Conservation (phyloP, 768 basidiomycete genomes). For the Mycena filopes region DNA sequence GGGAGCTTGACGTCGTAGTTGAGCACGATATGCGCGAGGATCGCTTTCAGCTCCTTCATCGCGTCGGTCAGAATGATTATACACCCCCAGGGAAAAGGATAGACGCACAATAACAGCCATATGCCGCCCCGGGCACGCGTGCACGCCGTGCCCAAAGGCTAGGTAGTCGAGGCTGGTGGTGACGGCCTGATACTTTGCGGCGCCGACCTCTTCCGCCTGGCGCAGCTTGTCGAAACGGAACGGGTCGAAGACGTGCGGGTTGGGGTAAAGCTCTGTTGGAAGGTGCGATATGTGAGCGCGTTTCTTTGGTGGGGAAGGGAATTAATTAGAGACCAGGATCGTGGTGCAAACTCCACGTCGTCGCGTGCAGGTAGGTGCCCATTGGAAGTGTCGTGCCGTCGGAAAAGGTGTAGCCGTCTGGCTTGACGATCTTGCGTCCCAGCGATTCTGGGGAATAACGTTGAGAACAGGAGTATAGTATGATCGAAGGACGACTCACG, state of each 20-base stretch:
- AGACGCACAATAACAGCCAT: slow-evolving; percentile 10
- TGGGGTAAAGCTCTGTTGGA: slow-evolving; percentile 20
- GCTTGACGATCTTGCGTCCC: slow-evolving; percentile 32
- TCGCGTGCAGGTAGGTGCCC: slow-evolving; percentile 32
- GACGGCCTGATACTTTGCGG: slow-evolving; percentile 29
- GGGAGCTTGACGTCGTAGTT: slow-evolving; percentile 29
- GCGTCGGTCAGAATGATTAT: background rate
- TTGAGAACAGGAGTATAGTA: background rate
- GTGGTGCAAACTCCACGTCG: slow-evolving; percentile 29
- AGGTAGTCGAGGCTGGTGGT: slow-evolving; percentile 29
- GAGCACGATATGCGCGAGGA: slow-evolving; percentile 28
- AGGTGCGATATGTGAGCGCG: background rate
- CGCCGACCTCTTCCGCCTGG: slow-evolving; percentile 24
- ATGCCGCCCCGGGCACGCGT: slow-evolving; percentile 16
- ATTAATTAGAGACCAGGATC: slow-evolving; percentile 19
- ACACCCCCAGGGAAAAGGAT: background rate
- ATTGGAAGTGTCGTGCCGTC: slow-evolving; percentile 36
- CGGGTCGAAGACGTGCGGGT: slow-evolving; percentile 28
- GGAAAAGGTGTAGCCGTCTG: slow-evolving; percentile 37
- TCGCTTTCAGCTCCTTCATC: slow-evolving; percentile 25
- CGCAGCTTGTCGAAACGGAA: slow-evolving; percentile 30
- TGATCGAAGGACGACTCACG: slow-evolving; percentile 30
- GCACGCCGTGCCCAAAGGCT: slow-evolving; percentile 28
- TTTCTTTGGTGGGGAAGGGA: background rate
- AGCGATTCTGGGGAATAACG: slow-evolving; percentile 28